Percentiles rank a stretch among this genome's conserved stretches.
Conservation (phyloP, 2,329 filamentous ascomycete species). For the Fusarium sulawesiense region DNA sequence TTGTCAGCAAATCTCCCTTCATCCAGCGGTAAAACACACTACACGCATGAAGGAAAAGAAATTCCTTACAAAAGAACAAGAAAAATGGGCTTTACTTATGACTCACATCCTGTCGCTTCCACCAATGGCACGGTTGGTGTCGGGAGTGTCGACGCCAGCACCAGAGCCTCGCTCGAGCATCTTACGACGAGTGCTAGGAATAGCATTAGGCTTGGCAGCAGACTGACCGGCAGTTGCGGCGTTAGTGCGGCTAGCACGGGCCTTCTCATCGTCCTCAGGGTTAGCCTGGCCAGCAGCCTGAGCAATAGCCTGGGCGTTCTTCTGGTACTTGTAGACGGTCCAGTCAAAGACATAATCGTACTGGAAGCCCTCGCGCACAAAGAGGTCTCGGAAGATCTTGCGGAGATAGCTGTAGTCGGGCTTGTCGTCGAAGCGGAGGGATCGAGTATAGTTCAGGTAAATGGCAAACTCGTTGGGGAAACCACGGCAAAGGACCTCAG, state of each 20-base stretch:
- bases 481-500: conserved; percentile 97
- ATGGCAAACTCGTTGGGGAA: conserved; percentile 99
- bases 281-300: conserved; percentile 76
- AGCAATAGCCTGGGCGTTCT: conserved; percentile 95
- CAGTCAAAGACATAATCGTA: conserved; percentile 99
- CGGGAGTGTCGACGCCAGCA: conserved; percentile 72
- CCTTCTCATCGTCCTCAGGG: conserved; percentile 82
- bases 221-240: conserved; percentile 73
- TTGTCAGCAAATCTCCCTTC: conserved; percentile 77
- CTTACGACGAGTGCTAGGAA: conserved; percentile 84
- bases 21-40: conserved; percentile 82
- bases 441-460: conserved; percentile 99
- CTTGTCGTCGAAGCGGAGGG: conserved; percentile 99
- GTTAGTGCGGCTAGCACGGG: conserved; percentile 73
- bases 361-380: conserved; percentile 98
- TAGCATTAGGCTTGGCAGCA: conserved; percentile 76
- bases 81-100: conserved; percentile 61
- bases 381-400: conserved; percentile 99
- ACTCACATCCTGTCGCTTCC: conserved; percentile 98
- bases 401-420: conserved; percentile 99
- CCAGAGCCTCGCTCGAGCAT: conserved; percentile 76
- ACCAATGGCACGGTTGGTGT: conserved; percentile 79
- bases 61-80: conserved; percentile 85
- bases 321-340: conserved; percentile 99
- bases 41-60: conserved; percentile 79